These are phyloP conservation scores for Colletotrichum somersetense DNA, from an alignment of 2,329 filamentous ascomycete species.

Conservation along the genomic window DNA sequence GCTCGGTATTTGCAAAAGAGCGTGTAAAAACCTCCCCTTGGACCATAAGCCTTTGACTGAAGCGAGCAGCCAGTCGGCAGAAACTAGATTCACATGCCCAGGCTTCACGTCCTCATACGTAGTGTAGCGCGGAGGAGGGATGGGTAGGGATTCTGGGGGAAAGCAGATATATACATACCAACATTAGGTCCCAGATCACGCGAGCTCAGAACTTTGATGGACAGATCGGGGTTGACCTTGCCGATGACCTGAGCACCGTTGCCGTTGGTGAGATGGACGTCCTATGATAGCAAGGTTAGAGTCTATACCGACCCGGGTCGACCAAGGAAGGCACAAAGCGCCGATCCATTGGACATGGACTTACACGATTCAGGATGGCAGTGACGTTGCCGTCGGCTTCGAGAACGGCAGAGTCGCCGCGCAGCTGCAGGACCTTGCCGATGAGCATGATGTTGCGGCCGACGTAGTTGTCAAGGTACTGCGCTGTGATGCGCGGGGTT, in stretches of 20 bases:
- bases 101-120: not conserved
- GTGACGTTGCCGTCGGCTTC: slow-evolving; percentile 85
- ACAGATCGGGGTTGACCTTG: slow-evolving; percentile 81
- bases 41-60: not conserved
- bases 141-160: not conserved
- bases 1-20: not conserved
- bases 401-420: slow-evolving; percentile 83
- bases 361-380: slow-evolving; percentile 78
- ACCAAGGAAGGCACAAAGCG: no score
- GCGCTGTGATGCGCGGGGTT: slow-evolving; percentile 85
- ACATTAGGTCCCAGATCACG: slow-evolving; percentile 77
- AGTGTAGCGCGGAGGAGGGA: not conserved
- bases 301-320: not conserved
- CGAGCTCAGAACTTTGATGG: slow-evolving; percentile 76
- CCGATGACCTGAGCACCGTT: slow-evolving; percentile 83
- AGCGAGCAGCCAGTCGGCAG: not conserved
- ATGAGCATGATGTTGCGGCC: slow-evolving; percentile 84
- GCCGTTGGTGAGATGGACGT: slow-evolving; percentile 76
- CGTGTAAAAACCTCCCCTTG: not conserved
- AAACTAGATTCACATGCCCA: not conserved
- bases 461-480: slow-evolving; percentile 82
- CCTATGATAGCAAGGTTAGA: slow-evolving; percentile 59
- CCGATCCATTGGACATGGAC: slow-evolving; percentile 43
- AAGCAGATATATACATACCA: slow-evolving; percentile 64
- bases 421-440: slow-evolving; percentile 85